Conservation (phyloP, 441 rosid genomes). For the Kokia cookei region DNA sequence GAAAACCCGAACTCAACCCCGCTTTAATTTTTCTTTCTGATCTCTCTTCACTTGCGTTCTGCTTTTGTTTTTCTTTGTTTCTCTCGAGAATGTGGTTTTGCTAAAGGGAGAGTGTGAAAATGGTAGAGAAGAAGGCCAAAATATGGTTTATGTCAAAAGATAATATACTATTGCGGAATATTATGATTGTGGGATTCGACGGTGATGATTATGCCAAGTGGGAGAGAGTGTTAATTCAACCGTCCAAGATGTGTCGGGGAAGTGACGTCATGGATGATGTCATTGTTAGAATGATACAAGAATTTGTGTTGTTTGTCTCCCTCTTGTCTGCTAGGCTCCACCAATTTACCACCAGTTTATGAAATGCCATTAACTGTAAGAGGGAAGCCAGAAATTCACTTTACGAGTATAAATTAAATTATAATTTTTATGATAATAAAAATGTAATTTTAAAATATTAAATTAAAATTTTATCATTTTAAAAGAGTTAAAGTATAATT, state of each 20-base stretch:
- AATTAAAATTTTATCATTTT: no score
- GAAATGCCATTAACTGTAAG: not conserved
- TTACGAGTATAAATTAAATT: no score
- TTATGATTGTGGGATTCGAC: constrained; percentile 13
- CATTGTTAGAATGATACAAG: constrained; percentile 24
- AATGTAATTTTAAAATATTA: no score
- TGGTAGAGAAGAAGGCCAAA: constrained; percentile 16
- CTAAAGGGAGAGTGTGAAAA: not conserved
- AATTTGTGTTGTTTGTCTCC: constrained; percentile 22
- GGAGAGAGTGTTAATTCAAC: constrained; percentile 21
- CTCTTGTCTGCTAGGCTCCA: constrained; percentile 13
- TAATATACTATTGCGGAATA: constrained; percentile 15
- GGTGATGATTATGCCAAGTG: constrained; percentile 48
- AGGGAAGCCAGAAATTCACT: no score
- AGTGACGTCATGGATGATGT: constrained; percentile 54
- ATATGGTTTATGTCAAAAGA: constrained; percentile 14
- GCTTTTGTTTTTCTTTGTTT: not conserved
- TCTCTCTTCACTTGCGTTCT: not conserved
- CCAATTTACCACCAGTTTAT: not conserved
- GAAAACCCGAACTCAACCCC: not conserved
- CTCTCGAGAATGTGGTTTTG: not conserved
- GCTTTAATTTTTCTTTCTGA: not conserved
- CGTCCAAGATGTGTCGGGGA: constrained; percentile 42
- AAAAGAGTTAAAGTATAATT: no score
- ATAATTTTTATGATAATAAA: no score